phyloP scores from a whole-genome alignment of 176 grass and related monocot genomes.

The Cenchrus purpureus region DNA sequence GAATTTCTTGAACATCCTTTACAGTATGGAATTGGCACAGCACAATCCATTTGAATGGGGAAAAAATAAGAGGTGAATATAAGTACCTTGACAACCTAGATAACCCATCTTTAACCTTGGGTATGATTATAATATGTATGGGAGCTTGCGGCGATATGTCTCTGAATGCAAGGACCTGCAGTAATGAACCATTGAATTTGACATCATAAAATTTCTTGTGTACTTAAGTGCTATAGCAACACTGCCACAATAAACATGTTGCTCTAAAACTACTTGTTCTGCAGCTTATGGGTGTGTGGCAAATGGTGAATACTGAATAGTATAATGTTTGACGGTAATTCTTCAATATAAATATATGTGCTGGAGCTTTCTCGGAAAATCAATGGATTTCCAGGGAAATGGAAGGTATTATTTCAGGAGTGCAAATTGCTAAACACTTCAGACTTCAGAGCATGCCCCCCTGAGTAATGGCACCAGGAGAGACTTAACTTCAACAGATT shows the following conservation, averaged over 20 bases:
- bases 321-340: neutral
- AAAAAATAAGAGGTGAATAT: neutral
- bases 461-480: neutral
- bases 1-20: neutral
- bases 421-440: neutral
- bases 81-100: conserved; percentile 62
- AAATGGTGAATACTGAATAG: neutral
- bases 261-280: neutral
- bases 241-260: neutral
- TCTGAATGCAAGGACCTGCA: conserved; percentile 77
- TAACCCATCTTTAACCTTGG: conserved; percentile 74
- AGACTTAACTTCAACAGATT: neutral
- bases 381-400: neutral
- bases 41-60: neutral
- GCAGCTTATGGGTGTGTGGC: neutral
- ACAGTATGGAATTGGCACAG: neutral
- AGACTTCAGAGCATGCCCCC: neutral
- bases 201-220: neutral
- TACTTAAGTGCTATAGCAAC: neutral
- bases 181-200: neutral
- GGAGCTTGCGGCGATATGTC: conserved; percentile 83
- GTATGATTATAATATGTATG: conserved; percentile 69
- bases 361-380: neutral
- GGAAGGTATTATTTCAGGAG: conserved; percentile 1
- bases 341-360: neutral